These are phyloP conservation scores for Drosera capensis DNA, from an alignment of 148 eudicot genomes.

Conservation along the genomic window DNA sequence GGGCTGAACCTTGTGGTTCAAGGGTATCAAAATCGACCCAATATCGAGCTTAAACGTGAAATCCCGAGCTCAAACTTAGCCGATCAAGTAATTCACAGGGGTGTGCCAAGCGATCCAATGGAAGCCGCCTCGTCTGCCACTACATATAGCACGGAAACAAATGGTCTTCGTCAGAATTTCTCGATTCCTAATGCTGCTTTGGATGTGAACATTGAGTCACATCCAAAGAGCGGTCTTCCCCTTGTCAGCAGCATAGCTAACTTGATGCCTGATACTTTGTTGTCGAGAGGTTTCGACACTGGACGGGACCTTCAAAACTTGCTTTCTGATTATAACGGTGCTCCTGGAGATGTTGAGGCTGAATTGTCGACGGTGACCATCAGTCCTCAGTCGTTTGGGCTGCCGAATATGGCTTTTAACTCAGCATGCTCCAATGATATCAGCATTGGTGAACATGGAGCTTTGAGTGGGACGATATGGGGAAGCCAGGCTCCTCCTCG, in stretches of 20 bases:
- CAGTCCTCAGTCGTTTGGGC: conserved; percentile 66
- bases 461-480: conserved; percentile 60
- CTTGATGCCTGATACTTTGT: conserved; percentile 75
- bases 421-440: conserved; percentile 68
- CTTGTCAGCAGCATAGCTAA: conserved; percentile 33
- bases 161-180: conserved; percentile 56
- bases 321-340: conserved; percentile 51
- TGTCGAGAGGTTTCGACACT: conserved; percentile 86
- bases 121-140: conserved; percentile 76
- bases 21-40: conserved; percentile 39
- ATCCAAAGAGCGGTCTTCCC: conserved; percentile 44
- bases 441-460: conserved; percentile 43
- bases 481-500: conserved; percentile 67
- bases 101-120: conserved; percentile 35
- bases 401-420: conserved; percentile 61
- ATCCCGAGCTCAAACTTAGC: conserved; percentile 28
- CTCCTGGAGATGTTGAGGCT: conserved; percentile 57
- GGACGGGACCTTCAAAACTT: conserved; percentile 73
- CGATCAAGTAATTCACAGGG: conserved; percentile 48
- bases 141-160: conserved; percentile 69
- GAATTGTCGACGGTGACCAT: conserved; percentile 71
- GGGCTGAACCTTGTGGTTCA: conserved; percentile 25
- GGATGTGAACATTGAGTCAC: conserved; percentile 75
- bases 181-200: conserved; percentile 38
- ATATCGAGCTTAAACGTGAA: conserved; percentile 41